A percentile compares a stretch with the other conserved stretches of the same genome.
These are phyloP conservation scores for Aegilops tauschii DNA, from an alignment of 176 grass and related monocot species.

Conservation along the genomic window DNA sequence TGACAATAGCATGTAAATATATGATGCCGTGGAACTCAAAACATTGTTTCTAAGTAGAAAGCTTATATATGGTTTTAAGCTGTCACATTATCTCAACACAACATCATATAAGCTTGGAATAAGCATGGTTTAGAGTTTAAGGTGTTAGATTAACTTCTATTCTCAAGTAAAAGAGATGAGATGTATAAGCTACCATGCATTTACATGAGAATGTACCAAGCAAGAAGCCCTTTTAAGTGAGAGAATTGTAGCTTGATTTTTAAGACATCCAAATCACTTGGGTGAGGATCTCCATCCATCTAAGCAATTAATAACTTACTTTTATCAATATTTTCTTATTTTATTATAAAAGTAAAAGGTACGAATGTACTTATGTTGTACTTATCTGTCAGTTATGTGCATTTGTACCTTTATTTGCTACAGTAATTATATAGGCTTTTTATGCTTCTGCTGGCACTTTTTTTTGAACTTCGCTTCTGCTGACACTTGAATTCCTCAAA, in stretches of 20 bases:
- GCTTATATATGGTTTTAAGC: neutral
- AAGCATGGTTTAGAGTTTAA: neutral
- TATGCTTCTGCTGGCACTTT: slow-evolving; percentile 7
- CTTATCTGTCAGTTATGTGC: neutral
- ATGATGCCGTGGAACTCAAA: neutral
- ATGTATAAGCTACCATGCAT: neutral
- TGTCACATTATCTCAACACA: neutral
- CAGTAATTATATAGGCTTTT: neutral
- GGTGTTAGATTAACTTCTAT: neutral
- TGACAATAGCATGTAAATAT: slow-evolving; percentile 16
- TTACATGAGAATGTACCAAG: neutral
- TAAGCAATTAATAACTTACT: neutral
- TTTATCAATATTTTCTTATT: neutral
- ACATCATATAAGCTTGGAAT: neutral
- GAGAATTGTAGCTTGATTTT: neutral
- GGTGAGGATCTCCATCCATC: neutral
- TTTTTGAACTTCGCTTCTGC: neutral
- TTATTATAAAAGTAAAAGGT: neutral
- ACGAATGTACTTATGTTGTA: neutral
- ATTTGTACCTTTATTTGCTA: neutral
- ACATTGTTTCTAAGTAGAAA: neutral
- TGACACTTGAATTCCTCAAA: slow-evolving; percentile 26
- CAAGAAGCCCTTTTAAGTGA: neutral
- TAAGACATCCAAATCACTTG: slow-evolving; percentile 1
- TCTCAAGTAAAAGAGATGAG: slow-evolving; percentile 2